A percentile compares a stretch with the other conserved stretches of the same genome.
Conservation (phyloP, 106 monocot species). For the Dendrobium officinale region DNA sequence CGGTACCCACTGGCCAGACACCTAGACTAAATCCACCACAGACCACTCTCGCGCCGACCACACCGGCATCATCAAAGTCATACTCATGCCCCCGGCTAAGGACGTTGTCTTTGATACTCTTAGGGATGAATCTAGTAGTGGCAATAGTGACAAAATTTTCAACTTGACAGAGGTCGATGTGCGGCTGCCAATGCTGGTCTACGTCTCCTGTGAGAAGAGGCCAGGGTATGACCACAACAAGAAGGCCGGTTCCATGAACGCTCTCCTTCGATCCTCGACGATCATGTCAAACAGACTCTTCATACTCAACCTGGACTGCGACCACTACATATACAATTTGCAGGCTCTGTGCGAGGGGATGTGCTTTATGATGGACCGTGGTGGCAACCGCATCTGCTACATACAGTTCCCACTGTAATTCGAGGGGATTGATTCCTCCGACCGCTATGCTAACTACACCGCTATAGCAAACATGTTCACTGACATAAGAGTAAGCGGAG, state of each 20-base stretch:
- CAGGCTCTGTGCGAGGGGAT: constrained; percentile 13
- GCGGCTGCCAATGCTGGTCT: constrained; percentile 27
- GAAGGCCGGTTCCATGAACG: constrained; percentile 34
- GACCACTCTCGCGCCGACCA: constrained; percentile 51
- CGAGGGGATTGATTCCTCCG: constrained; percentile 59
- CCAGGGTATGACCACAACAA: constrained; percentile 32
- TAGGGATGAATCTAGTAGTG: neutral
- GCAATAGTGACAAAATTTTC: neutral
- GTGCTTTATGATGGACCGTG: constrained; percentile 59
- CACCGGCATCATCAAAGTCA: constrained; percentile 49
- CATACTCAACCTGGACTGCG: constrained; percentile 19
- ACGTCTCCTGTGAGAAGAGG: constrained; percentile 29
- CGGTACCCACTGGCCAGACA: constrained; percentile 21
- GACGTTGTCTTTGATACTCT: constrained; percentile 4
- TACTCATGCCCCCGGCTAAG: constrained; percentile 26
- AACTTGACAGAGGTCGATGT: constrained; percentile 15
- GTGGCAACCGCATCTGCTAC: constrained; percentile 53
- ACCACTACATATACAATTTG: constrained; percentile 13
- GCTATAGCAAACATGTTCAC: neutral
- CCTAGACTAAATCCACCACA: constrained; percentile 22
- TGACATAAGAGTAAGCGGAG: fast-evolving
- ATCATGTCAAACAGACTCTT: constrained; percentile 28
- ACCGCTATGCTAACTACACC: constrained; percentile 47
- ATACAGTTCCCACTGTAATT: constrained; percentile 57
- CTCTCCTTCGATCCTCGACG: constrained; percentile 26